A percentile compares a stretch with the other conserved stretches of the same genome.
Evolutionary conservation across 257 asterid genomes (phyloP).

Genomic region (Scutellaria barbata): DNA sequence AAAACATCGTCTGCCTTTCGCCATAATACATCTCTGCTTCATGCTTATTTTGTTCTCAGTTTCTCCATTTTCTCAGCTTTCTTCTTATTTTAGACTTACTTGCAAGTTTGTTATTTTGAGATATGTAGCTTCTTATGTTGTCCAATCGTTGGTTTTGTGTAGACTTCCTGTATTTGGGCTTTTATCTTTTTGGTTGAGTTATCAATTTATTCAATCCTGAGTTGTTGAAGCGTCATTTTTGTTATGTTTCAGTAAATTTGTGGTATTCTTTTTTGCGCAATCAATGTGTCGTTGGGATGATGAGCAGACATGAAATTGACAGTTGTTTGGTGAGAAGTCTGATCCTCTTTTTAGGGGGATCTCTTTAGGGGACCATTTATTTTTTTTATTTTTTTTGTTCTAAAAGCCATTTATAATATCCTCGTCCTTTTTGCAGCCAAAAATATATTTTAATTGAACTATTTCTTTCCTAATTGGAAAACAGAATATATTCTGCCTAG

Average conservation of each 20-base stretch:
- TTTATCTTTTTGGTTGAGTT: neutral
- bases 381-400: neutral
- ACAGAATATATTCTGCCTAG: constrained; percentile 17
- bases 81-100: constrained; percentile 36
- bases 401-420: neutral
- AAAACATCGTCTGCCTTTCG: constrained; percentile 30
- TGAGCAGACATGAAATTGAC: neutral
- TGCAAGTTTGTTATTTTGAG: neutral
- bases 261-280: too few relatives aligned
- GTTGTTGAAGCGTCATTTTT: too few relatives aligned
- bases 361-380: too few relatives aligned
- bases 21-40: constrained; percentile 10
- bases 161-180: neutral
- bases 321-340: neutral
- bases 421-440: too few relatives aligned
- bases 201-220: neutral
- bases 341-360: neutral
- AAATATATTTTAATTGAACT: neutral
- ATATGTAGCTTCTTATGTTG: neutral
- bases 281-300: neutral
- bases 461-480: neutral
- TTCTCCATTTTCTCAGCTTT: constrained; percentile 37
- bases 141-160: neutral
- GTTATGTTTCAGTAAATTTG: too few relatives aligned
- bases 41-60: constrained; percentile 14